Evolutionary conservation across 2,329 filamentous ascomycete genomes (phyloP).

Genomic region (Graphilbum sp.): DNA sequence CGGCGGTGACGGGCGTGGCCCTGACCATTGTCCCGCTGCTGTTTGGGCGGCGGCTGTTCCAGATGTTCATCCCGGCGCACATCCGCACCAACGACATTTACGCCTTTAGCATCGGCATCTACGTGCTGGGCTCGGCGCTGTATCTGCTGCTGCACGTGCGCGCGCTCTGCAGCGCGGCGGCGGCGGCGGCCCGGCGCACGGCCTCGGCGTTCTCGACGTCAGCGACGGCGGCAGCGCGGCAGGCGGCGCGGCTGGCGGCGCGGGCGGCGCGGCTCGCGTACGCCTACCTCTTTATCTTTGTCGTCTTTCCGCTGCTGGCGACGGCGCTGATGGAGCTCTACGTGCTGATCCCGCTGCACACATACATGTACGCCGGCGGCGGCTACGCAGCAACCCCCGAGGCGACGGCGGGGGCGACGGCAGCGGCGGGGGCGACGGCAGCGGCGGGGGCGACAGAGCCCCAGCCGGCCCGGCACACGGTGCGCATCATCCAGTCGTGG

Average conservation of each 20-base stretch:
- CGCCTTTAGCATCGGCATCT: conserved; percentile 82
- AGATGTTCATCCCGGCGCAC: conserved; percentile 51
- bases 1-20: conserved; percentile 69
- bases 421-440: conserved; percentile 11
- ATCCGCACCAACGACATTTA: conserved; percentile 87
- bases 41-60: conserved; percentile 67
- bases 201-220: conserved; percentile 11
- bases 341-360: conserved; percentile 70
- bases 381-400: neutral
- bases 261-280: conserved; percentile 43
- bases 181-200: conserved; percentile 14
- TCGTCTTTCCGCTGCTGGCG: conserved; percentile 70
- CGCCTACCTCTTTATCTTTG: conserved; percentile 54
- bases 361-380: conserved; percentile 39
- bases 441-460: conserved; percentile 12
- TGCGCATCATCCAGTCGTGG: conserved; percentile 87
- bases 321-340: conserved; percentile 77
- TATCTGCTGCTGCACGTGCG: conserved; percentile 43
- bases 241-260: conserved; percentile 13
- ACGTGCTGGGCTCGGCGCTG: conserved; percentile 52
- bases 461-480: conserved; percentile 41
- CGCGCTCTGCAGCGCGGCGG: conserved; percentile 18
- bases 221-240: conserved; percentile 16
- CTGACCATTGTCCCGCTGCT: conserved; percentile 76
- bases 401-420: neutral